A percentile compares a stretch with the other conserved stretches of the same genome.
Evolutionary conservation across 2,329 filamentous ascomycete species (phyloP).

Genomic region (Fusarium acutatum): DNA sequence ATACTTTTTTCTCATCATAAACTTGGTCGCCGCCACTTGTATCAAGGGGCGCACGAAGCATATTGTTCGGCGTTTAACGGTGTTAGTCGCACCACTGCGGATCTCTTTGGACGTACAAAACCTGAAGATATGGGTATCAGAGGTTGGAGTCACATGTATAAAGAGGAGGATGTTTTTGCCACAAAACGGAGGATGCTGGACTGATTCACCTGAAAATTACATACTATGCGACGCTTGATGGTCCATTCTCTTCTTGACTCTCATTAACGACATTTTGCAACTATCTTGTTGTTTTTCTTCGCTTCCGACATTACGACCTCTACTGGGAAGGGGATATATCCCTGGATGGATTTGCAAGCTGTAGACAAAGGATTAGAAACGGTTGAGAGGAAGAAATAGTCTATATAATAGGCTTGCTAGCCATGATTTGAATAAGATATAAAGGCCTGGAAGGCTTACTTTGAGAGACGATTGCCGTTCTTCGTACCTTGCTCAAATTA

Average conservation of each 20-base stretch:
- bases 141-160: conserved; percentile 20
- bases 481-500: neutral
- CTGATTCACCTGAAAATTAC: conserved; percentile 21
- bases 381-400: conserved; percentile 7
- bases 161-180: conserved; percentile 4
- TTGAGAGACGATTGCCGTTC: neutral
- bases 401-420: conserved; percentile 35
- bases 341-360: conserved; percentile 15
- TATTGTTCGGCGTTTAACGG: conserved; percentile 41
- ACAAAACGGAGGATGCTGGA: conserved; percentile 22
- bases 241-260: conserved; percentile 35
- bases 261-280: conserved; percentile 25
- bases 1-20: conserved; percentile 11
- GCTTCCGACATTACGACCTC: conserved; percentile 26
- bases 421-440: conserved; percentile 33
- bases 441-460: conserved; percentile 17
- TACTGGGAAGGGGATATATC: conserved; percentile 18
- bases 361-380: neutral
- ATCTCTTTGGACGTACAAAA: conserved; percentile 35
- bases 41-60: conserved; percentile 33
- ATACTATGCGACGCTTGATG: conserved; percentile 29
- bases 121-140: conserved; percentile 18
- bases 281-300: neutral
- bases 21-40: conserved; percentile 14
- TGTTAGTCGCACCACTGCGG: conserved; percentile 34